Conservation (phyloP, 2,329 filamentous ascomycete species). For the Epicoccum sorghinum region DNA sequence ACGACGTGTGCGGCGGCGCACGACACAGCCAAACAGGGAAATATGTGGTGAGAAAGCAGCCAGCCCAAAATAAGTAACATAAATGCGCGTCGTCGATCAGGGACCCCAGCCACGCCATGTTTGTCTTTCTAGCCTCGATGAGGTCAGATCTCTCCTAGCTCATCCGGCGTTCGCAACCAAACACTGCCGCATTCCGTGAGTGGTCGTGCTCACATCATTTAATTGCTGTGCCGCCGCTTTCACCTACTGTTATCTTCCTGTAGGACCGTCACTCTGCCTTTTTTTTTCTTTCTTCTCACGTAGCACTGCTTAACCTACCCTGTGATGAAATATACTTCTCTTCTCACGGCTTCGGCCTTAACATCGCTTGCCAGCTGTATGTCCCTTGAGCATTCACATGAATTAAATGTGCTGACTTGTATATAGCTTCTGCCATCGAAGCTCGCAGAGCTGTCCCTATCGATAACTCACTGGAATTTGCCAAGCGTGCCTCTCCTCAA, state of each 20-base stretch:
- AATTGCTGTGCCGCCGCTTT: conserved; percentile 7
- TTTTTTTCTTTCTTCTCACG: neutral
- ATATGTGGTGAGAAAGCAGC: conserved; percentile 6
- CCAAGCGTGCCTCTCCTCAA: conserved; percentile 57
- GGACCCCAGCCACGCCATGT: conserved; percentile 14
- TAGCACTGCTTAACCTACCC: neutral
- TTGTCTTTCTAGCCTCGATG: conserved; percentile 13
- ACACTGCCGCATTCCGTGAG: conserved; percentile 15
- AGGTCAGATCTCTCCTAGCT: conserved; percentile 20
- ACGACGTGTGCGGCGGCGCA: neutral
- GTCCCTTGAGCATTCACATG: conserved; percentile 6
- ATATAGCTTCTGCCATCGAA: conserved; percentile 4
- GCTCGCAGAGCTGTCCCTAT: conserved; percentile 23
- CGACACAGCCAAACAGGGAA: conserved; percentile 3
- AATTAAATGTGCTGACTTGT: neutral
- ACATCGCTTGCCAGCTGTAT: conserved; percentile 39
- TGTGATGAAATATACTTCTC: conserved; percentile 37
- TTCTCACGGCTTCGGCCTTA: conserved; percentile 38
- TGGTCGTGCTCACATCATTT: conserved; percentile 14
- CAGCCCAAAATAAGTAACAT: conserved; percentile 7
- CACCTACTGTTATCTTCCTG: neutral
- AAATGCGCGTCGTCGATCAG: conserved; percentile 15
- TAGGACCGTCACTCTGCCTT: neutral
- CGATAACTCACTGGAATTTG: conserved; percentile 24
- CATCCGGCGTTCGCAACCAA: conserved; percentile 16